A percentile compares a stretch with the other conserved stretches of the same genome.
These are phyloP conservation scores for Areca catechu DNA, from an alignment of 176 grass and related monocot species.

Conservation along the genomic window DNA sequence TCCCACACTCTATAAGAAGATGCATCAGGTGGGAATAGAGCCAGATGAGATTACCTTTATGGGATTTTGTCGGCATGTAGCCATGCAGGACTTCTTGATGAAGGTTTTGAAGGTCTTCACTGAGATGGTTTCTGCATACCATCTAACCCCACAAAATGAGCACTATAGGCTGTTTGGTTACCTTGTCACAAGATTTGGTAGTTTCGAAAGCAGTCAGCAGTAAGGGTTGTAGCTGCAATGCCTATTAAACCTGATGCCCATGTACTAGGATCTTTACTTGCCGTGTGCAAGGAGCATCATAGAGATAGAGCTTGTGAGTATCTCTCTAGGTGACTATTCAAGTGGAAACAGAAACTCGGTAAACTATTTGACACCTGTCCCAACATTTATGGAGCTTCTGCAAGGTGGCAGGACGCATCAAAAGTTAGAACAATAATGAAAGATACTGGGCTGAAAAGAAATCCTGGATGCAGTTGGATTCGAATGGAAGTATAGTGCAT, in stretches of 20 bases:
- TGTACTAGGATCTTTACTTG: conserved; percentile 5
- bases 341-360: background rate
- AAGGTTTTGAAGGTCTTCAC: conserved; percentile 1
- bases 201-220: background rate
- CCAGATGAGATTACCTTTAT: conserved; percentile 10
- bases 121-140: conserved; percentile 2
- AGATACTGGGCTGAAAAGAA: background rate
- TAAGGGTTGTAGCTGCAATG: background rate
- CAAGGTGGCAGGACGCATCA: conserved; percentile 9
- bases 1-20: background rate
- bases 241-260: background rate
- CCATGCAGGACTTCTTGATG: conserved; percentile 1
- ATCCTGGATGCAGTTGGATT: conserved; percentile 15
- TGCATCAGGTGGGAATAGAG: background rate
- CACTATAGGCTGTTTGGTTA: conserved; percentile 9
- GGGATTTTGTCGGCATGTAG: background rate
- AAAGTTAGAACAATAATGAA: background rate
- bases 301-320: conserved; percentile 8
- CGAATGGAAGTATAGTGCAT: background rate
- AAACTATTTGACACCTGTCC: conserved; percentile 1
- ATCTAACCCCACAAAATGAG: background rate
- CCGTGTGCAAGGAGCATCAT: background rate
- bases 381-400: conserved; percentile 3
- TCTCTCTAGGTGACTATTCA: background rate
- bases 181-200: background rate